Base-by-base conservation (phyloP, 2,329 filamentous ascomycete species). In the Acrocalymma vagum region DNA sequence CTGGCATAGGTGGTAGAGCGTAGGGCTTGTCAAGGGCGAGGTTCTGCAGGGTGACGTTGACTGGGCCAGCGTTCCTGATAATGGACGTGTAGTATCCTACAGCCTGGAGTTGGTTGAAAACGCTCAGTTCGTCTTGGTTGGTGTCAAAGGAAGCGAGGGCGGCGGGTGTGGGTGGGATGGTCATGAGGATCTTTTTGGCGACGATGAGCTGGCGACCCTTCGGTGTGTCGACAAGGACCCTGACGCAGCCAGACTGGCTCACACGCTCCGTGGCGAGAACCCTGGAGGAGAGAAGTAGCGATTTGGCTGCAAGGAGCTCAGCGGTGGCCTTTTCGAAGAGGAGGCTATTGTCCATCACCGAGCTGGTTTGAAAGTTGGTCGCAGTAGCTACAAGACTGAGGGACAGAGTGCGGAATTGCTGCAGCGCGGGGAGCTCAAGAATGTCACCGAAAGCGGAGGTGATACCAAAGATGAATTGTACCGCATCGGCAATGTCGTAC, bases 401-500 rank as follows among this genome's bases (percentile, higher is more conserved):
- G 2, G 31, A 38, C 9, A 47, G 9, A 9, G 38, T 31, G 13
- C 50, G 49, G 8, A 41, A 21, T 10, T 22, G n/a, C 13, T 55
- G 29, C 6, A 81, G 39, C 1, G 74, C 74, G n/a, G 72, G 67
- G 9, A 66, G 48, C 3, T 67, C 62, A 5, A 75, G 58, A 24
- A 78, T 63, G 45, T 79, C 72, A 11, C 73, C 50, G 11, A 45
- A 13, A 1, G 31, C 53, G 0, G 35, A 16, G 3, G 30, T 42
- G 9, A 37, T 20, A 3, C 10, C 9, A 4, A 14, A 45, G 11
- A 78, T 65, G 6, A 67, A 60, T n/a, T 63, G 67, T 1, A 78
- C 64, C 3, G 74, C 66, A 28, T 67, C 72, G 6, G 65, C 56
- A 4, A 82, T 61, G 11, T 66, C 58, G 55, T 80, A 74, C 59